Evolutionary conservation across 192 early-diverging fungal species (phyloP).

Genomic region (Coemansia sp.): DNA sequence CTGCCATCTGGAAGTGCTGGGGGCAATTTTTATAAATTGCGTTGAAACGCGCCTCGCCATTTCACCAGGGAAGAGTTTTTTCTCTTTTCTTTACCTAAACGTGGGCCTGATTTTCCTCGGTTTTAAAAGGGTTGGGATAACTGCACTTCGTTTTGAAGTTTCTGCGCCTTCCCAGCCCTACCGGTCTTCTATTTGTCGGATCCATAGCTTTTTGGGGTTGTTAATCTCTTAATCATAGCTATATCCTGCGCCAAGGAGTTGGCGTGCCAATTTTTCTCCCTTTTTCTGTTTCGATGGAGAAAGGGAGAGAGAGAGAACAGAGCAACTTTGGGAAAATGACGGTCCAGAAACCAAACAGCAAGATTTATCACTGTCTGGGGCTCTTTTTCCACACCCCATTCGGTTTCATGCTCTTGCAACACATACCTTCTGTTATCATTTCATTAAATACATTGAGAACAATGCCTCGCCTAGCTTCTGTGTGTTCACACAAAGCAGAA

Average conservation of each 20-base stretch:
- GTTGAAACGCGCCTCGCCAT: neutral
- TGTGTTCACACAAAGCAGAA: too few relatives aligned
- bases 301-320: neutral
- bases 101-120: constrained; percentile 7
- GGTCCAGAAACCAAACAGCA: constrained; percentile 34
- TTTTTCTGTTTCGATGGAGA: too few relatives aligned
- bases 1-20: neutral
- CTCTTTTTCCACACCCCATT: constrained; percentile 4
- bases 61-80: neutral
- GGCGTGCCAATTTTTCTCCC: constrained; percentile 18
- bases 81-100: constrained; percentile 7
- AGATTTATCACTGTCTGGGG: constrained; percentile 40
- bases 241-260: constrained; percentile 51
- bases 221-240: constrained; percentile 2
- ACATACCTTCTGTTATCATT: constrained; percentile 9
- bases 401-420: constrained; percentile 53
- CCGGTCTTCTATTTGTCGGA: constrained; percentile 20
- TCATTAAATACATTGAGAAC: too few relatives aligned
- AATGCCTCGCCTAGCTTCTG: too few relatives aligned
- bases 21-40: neutral
- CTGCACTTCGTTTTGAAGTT: constrained; percentile 36
- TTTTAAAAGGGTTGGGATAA: constrained; percentile 8
- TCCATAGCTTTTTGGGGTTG: constrained; percentile 13
- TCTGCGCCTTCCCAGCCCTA: constrained; percentile 1
- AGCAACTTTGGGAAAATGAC: neutral